These are phyloP conservation scores for Typha latifolia DNA, from an alignment of 176 grass and related monocot genomes.

Conservation along the genomic window DNA sequence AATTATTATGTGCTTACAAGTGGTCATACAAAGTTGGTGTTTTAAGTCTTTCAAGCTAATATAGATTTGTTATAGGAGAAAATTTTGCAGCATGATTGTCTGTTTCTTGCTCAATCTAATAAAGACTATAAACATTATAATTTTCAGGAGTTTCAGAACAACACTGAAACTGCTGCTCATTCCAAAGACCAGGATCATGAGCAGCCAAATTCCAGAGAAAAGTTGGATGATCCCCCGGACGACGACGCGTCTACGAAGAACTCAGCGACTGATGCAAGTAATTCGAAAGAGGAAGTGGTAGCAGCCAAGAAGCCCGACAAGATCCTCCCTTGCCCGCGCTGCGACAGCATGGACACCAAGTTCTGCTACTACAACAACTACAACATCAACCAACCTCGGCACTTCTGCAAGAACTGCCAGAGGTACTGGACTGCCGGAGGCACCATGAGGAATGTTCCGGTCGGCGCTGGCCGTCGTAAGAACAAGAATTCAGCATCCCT, in stretches of 20 bases:
- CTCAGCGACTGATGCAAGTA: not conserved
- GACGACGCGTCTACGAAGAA: not conserved
- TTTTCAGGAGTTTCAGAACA: no score
- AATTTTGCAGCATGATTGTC: no score
- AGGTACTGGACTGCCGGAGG: conserved; percentile 6
- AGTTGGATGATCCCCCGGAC: not conserved
- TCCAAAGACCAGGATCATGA: no score
- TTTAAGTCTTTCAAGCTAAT: no score
- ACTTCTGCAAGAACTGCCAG: conserved; percentile 9
- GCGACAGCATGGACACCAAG: conserved; percentile 6
- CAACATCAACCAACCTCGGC: conserved; percentile 4
- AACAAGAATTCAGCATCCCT: not conserved
- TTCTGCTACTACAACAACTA: conserved; percentile 13
- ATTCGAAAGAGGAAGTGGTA: not conserved
- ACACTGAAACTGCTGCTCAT: no score
- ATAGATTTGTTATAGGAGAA: no score
- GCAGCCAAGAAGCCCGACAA: conserved; percentile 1
- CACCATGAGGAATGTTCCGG: not conserved
- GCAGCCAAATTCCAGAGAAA: no score
- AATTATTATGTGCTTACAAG: no score
- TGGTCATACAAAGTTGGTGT: no score
- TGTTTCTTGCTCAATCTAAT: no score
- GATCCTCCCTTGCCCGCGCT: conserved; percentile 2
- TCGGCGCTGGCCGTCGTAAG: conserved; percentile 4
- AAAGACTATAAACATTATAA: no score